A percentile compares a stretch with the other conserved stretches of the same genome.
phyloP scores from a whole-genome alignment of 2,329 filamentous ascomycete genomes.

The Monosporascus ibericus region DNA sequence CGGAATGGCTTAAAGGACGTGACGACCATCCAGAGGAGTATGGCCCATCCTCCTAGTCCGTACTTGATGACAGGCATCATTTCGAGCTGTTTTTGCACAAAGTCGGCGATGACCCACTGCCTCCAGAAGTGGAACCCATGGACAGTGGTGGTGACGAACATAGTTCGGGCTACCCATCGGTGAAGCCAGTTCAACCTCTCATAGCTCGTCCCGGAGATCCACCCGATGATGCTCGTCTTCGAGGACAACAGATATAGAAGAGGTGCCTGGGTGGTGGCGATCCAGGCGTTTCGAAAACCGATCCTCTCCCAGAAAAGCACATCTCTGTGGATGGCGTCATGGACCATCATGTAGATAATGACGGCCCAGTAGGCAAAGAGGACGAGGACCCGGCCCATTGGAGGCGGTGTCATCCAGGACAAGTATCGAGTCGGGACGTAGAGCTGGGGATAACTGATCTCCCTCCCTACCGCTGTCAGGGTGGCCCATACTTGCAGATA shows the following conservation, averaged over 20 bases:
- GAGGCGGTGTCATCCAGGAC: conserved; percentile 52
- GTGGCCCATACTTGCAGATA: conserved; percentile 52
- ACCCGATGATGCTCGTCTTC: conserved; percentile 54
- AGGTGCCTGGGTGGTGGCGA: conserved; percentile 58
- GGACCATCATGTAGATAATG: conserved; percentile 51
- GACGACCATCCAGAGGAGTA: conserved; percentile 60
- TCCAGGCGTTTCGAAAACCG: conserved; percentile 63
- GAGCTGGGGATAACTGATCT: conserved; percentile 50
- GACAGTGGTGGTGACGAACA: conserved; percentile 61
- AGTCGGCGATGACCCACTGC: conserved; percentile 55
- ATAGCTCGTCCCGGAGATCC: conserved; percentile 57
- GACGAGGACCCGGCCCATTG: conserved; percentile 49
- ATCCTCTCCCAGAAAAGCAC: conserved; percentile 58
- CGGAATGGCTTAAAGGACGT: conserved; percentile 59
- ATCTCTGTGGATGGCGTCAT: conserved; percentile 42
- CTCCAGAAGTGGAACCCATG: conserved; percentile 66
- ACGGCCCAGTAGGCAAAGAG: conserved; percentile 53
- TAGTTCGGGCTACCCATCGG: conserved; percentile 63
- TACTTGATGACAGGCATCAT: conserved; percentile 62
- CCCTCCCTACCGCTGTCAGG: conserved; percentile 49
- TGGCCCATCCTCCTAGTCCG: conserved; percentile 59
- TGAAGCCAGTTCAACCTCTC: conserved; percentile 70
- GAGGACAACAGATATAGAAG: conserved; percentile 57
- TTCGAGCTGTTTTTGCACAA: conserved; percentile 51
- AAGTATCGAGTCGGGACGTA: conserved; percentile 40